Base-by-base conservation (phyloP, 169 alveolate genomes). In the Cystoisospora suis region DNA sequence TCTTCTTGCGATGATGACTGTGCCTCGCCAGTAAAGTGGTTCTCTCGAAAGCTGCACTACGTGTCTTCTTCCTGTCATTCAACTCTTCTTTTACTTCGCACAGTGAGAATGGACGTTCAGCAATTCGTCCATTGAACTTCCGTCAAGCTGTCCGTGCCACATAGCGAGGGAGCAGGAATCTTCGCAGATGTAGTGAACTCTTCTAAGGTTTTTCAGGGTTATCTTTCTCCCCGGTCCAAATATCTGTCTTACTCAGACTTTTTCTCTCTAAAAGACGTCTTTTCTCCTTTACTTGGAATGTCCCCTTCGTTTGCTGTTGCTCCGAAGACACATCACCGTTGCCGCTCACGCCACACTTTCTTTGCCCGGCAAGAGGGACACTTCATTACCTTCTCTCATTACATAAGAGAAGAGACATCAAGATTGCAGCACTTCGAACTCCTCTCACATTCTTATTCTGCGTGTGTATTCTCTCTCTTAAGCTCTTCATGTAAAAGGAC, bases 71-170 rank as follows among this genome's bases (percentile, higher is more conserved):
- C n/a, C n/a, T n/a, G n/a, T n/a, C n/a, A n/a, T n/a, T n/a, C n/a
- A n/a, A n/a, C n/a, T n/a, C n/a, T n/a, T n/a, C n/a, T 47, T 61
- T 38, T 90, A n/a, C 44, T 83, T 36, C 77, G 61, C 36, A 42
- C 20, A 34, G 83, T 9, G 47, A 29, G 29, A 38, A 9, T 72
- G 56, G 20, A 15, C 45, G 83, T 72, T 36, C 20, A 15, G 44
- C 83, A 23, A 36, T 3, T 29, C 27, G 3, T 7, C 81, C 6
- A 3, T 49, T 17, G 15, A 15, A 29, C 40, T 56, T 3, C 44
- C 23, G 59, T 7, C 1, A 42, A 42, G 23, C 53, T 15, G 47
- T 9, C n/a, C 77, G 27, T 40, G 32, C 34, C 59, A 56, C 0
- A n/a, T n/a, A n/a, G n/a, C n/a, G n/a, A n/a, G n/a, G n/a, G n/a